Percentiles rank a stretch among this genome's conserved stretches.
Conservation (phyloP, 495 filamentous ascomycete genomes). For the Trichoderma orchidacearum region DNA sequence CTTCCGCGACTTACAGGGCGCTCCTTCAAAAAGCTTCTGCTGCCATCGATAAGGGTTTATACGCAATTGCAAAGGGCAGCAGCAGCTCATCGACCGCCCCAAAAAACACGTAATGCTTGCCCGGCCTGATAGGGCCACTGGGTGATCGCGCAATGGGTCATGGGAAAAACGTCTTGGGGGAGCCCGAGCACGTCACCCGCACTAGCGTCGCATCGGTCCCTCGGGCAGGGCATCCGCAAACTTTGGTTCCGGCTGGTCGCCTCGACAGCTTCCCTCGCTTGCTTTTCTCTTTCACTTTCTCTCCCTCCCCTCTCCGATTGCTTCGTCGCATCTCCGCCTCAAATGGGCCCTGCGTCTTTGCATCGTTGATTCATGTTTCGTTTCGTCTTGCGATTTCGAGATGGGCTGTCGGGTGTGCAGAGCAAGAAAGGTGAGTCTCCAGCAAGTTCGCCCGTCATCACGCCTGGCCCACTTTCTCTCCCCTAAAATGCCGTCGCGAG, state of each 20-base stretch:
- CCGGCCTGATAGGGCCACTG: neutral
- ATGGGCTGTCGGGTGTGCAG: constrained; percentile 3
- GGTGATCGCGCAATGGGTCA: neutral
- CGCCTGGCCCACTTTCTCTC: neutral
- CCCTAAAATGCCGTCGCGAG: neutral
- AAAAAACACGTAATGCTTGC: neutral
- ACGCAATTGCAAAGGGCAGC: too few relatives aligned
- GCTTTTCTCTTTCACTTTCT: neutral
- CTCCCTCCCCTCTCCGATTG: neutral
- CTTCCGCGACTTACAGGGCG: neutral
- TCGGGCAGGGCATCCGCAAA: neutral
- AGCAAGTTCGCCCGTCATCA: neutral
- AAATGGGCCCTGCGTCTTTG: too few relatives aligned
- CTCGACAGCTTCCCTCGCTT: neutral
- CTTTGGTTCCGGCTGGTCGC: neutral
- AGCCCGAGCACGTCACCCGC: neutral
- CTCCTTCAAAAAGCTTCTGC: neutral
- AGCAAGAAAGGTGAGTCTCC: constrained; percentile 1
- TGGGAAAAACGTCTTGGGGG: neutral
- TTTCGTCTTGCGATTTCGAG: too few relatives aligned
- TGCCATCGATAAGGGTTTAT: too few relatives aligned
- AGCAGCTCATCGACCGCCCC: neutral
- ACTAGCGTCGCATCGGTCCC: neutral
- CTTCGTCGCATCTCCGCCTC: too few relatives aligned
- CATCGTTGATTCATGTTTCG: too few relatives aligned